Evolutionary conservation across 140 eudicot genomes (phyloP).

Genomic region (Stevia rebaudiana): DNA sequence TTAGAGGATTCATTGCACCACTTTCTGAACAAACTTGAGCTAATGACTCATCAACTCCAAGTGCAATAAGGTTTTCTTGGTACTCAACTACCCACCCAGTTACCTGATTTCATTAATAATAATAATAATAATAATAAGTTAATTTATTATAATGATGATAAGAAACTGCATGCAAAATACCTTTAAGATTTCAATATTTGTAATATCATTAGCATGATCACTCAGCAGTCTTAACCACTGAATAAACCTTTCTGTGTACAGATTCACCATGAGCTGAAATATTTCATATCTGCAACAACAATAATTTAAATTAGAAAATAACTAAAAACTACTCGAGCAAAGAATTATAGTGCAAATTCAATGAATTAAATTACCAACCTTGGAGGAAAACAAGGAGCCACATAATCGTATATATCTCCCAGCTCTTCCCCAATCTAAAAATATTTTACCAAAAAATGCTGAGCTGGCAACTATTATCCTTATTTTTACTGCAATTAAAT

Average conservation of each 20-base stretch:
- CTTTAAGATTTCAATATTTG: conserved; percentile 89
- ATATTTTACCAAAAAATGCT: conserved; percentile 1
- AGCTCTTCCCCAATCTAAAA: conserved; percentile 97
- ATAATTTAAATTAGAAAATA: conserved; percentile 12
- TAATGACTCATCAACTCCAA: conserved; percentile 92
- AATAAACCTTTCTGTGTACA: conserved; percentile 92
- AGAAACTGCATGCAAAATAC: conserved; percentile 27
- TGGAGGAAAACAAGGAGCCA: conserved; percentile 99
- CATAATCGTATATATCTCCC: conserved; percentile 86
- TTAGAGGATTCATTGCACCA: conserved; percentile 98
- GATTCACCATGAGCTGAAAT: conserved; percentile 97
- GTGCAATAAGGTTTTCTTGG: conserved; percentile 83
- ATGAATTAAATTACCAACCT: conserved; percentile 42
- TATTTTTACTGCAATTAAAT: not conserved
- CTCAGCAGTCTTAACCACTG: conserved; percentile 92
- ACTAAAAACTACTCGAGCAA: not conserved
- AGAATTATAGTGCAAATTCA: not conserved
- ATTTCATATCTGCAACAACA: conserved; percentile 70
- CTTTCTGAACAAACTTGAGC: conserved; percentile 99
- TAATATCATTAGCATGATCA: conserved; percentile 78
- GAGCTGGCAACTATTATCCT: conserved; percentile 4
- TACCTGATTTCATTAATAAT: conserved; percentile 41
- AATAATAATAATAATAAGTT: not conserved
- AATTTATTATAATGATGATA: not conserved
- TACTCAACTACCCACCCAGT: conserved; percentile 97